Conservation (phyloP, 495 filamentous ascomycete genomes). For the Penicillium waksmanii region DNA sequence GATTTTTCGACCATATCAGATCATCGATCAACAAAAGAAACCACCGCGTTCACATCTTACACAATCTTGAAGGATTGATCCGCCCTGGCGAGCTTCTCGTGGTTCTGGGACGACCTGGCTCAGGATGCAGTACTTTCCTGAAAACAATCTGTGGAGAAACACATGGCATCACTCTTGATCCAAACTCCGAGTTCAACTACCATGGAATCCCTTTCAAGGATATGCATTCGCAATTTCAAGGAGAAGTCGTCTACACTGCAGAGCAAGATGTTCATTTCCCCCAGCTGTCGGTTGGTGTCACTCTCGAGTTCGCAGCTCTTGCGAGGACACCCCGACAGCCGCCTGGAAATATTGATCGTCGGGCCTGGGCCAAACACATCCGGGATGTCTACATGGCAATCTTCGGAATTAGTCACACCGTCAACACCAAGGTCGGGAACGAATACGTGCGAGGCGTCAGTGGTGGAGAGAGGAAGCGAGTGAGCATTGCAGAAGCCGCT, state of each 20-base stretch:
- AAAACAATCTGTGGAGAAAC: slow-evolving; percentile 72
- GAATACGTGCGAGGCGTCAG: slow-evolving; percentile 76
- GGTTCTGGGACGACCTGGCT: slow-evolving; percentile 70
- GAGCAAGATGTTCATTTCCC: slow-evolving; percentile 66
- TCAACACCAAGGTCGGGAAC: slow-evolving; percentile 59
- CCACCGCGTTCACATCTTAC: neutral
- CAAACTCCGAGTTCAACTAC: slow-evolving; percentile 66
- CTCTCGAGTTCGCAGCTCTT: slow-evolving; percentile 59
- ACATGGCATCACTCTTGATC: slow-evolving; percentile 63
- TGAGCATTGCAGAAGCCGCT: slow-evolving; percentile 52
- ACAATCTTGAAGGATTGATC: neutral
- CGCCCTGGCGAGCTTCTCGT: slow-evolving; percentile 68
- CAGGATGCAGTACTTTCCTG: slow-evolving; percentile 70
- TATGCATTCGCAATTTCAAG: slow-evolving; percentile 63
- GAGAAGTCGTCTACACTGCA: slow-evolving; percentile 60
- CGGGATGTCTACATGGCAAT: slow-evolving; percentile 59
- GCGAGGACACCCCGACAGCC: slow-evolving; percentile 40
- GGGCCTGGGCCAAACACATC: slow-evolving; percentile 42
- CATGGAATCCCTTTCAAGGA: slow-evolving; percentile 54
- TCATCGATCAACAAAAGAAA: neutral
- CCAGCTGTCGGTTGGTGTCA: slow-evolving; percentile 62
- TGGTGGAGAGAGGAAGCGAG: slow-evolving; percentile 74
- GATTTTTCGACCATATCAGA: neutral
- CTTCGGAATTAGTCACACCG: slow-evolving; percentile 52
- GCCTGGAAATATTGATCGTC: slow-evolving; percentile 39